Base-by-base conservation (phyloP, 805 yeast species). In the Jamesozyma hellenica region DNA sequence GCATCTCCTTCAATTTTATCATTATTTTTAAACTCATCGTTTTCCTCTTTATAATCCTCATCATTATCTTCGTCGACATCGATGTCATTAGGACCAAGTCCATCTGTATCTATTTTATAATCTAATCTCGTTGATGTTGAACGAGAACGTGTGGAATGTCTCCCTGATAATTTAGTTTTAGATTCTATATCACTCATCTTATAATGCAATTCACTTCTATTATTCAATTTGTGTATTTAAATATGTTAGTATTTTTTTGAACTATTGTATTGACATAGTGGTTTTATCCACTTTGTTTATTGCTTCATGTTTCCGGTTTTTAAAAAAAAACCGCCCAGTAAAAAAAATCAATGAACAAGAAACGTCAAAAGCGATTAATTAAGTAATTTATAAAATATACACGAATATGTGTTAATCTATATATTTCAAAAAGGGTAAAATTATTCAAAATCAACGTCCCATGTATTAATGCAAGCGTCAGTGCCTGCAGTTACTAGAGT, bases 401-500 rank as follows among this genome's bases (percentile, higher is more conserved):
- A 25, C 23, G 14, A 12, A 19, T 23, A 33, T 32, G 8, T 29
- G 4, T n/a, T 14, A 14, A 16, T 11, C 15, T 29, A 32, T 25
- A 27, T 19, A 31, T 27, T 12, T 12, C 28, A 26, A 9, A 9
- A 26, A 10, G 12, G 9, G 11, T 14, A 13, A 28, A n/a, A 6
- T n/a, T 30, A 33, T 32, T 46, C 45, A 33, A 53, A 45, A 3
- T 45, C 46, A 12, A 63, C 57, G 10, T 44, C 53, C 97, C 97
- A 92, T 25, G 67, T 63, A 62, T 82, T 88, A 41, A 90, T 67
- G 38, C 79, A 70, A 3, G 90, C 85, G 58, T 92, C 98, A 13
- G 77, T 64, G 28, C 98, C 98, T 16, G 75, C 79, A 45, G 82
- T 75, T 8, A 77, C 74, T 31, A 88, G 57, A 10, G 66, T 63